Evolutionary conservation across 2,329 filamentous ascomycete genomes (phyloP), one percentile per base, ranked within the genome.

Genomic region (Penicillium sp.): DNA sequence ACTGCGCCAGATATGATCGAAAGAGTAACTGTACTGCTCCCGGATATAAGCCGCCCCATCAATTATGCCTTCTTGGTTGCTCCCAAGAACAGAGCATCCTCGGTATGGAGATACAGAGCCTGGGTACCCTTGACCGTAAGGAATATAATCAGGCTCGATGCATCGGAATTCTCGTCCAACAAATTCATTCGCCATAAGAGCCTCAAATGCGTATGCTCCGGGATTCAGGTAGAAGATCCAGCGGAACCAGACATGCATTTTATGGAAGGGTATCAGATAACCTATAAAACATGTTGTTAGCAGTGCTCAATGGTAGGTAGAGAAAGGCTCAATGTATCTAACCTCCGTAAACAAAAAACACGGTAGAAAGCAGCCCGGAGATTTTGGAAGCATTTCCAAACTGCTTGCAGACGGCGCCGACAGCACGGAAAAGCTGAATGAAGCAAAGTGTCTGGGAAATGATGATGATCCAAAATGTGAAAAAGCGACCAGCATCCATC

Each of bases 121-220:
- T 1, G 63, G 38, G 48, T 81, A 82, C 0, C 67, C 64, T 4
- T 58, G n/a, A 3, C 76, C 76, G 7, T 59, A 66, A 0, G 80
- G 78, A 5, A 82, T 68, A 42, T 74, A 79, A 13, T 68, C 60
- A 0, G 81, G 79, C 9, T 75, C 69, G 1, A 76, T 74, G 53
- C 83, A 86, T 16, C 76, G 58, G 13, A 85, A 73, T 2, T 79
- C 68, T 0, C 82, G 68, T 4, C 71, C 70, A 16, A 84, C 77
- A 48, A 89, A 88, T 63, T 90, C 87, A 58, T 89, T 90, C 0
- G 83, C 78, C 61, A 89, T 75, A 0, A 90, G 69, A 0, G 81
- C 81, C 52, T 89, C 83, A 41, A 88, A 90, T 0, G 77, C 84
- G 52, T 89, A 89, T 0, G 85, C 78, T 7, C 88, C 70, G 0